These are phyloP conservation scores for Hemisphaericaspora xylofermentans DNA, from an alignment of 1,139 yeast species.

Conservation along the genomic window DNA sequence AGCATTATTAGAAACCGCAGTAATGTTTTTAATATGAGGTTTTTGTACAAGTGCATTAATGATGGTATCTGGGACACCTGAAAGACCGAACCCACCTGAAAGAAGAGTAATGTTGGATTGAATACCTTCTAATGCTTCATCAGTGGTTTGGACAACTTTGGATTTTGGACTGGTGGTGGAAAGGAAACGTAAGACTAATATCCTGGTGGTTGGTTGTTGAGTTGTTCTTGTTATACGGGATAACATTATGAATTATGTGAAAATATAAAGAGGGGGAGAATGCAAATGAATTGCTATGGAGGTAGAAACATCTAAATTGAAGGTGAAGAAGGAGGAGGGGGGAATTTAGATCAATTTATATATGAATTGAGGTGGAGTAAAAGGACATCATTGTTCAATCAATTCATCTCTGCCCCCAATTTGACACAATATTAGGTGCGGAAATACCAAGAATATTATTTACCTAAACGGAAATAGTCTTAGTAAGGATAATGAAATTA, in stretches of 20 bases:
- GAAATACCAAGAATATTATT: no score
- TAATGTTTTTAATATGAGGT: slow-evolving; percentile 32
- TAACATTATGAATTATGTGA: slow-evolving; percentile 2
- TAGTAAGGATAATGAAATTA: no score
- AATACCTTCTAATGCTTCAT: slow-evolving; percentile 32
- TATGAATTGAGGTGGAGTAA: background rate
- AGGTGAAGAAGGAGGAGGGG: background rate
- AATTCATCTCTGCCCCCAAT: no score
- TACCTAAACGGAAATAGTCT: no score
- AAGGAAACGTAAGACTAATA: slow-evolving; percentile 7
- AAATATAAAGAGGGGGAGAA: background rate
- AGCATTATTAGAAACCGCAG: slow-evolving; percentile 53
- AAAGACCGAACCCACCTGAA: slow-evolving; percentile 51
- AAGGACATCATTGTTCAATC: no score
- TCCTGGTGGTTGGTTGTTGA: slow-evolving; percentile 1
- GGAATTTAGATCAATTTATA: background rate
- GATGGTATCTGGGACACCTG: slow-evolving; percentile 49
- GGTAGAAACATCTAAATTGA: background rate
- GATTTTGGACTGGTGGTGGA: slow-evolving; percentile 12
- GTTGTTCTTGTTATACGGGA: slow-evolving; percentile 4
- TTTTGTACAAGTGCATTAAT: slow-evolving; percentile 36
- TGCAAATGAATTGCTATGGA: background rate
- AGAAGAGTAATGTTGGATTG: slow-evolving; percentile 32
- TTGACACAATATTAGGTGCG: no score
- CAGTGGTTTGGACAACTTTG: slow-evolving; percentile 23